Evolutionary conservation across 225 moss, liverwort and hornwort species (phyloP), one percentile per base, ranked within the genome.

Genomic region (Physcomitrellopsis africana): DNA sequence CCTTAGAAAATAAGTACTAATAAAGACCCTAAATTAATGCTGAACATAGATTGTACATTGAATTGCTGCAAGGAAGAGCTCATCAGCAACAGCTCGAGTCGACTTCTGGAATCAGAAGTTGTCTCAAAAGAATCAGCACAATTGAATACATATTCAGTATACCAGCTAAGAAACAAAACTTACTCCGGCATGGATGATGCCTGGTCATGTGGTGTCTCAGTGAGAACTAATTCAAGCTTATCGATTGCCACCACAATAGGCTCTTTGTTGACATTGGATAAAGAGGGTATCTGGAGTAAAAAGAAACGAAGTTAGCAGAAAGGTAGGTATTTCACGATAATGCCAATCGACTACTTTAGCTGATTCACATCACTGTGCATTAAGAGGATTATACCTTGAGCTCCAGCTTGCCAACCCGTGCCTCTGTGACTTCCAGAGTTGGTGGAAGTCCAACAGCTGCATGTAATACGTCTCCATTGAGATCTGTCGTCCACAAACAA

Each of bases 401-500:
- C 86, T 95, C 95, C 64, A 99, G 90, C 86, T 86, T 95, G 68
- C 93, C 87, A 37, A 95, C 89, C 70, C 95, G 92, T 77, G 99
- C 99, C 82, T 95, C 91, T 20, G 91, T 87, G 61, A 99, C 99
- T 66, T 91, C 95, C 63, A 99, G 78, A 64, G 92, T 92, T 68
- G 93, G 93, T 15, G 99, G 99, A 75, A 99, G 84, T 9, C 99
- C 99, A 83, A 99, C 82, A 27, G 90, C 89, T 49, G 99, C 89
- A 65, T 99, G 99, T 41, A 99, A 75, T 60, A 99, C 99, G 79
- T 99, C 99, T 80, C 99, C 99, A 88, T 99, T 92, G 44, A 99
- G 86, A 85, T 99, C 99, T 99, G 91, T 24, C 72, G 81, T 59
- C 69, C 83, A 79, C 52, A 13, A 54, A 76, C 72, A 78, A 19